Evolutionary conservation across 306 rosid genomes (phyloP).

Genomic region (peach (Prunus persica)): DNA sequence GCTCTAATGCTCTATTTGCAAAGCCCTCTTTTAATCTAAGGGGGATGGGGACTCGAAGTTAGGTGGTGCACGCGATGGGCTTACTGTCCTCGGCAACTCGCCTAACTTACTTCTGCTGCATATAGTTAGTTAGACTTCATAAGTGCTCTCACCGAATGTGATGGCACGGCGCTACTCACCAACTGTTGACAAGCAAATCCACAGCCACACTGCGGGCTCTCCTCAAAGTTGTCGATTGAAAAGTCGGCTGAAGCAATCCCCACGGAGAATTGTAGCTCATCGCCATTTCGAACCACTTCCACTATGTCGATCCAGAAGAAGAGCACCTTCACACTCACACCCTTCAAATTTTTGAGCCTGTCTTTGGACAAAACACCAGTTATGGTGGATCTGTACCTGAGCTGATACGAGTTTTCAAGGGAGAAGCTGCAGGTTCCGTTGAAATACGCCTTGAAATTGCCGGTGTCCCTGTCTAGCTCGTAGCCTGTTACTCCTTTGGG

Average conservation of each 20-base stretch:
- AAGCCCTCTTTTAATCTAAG: too few species aligned
- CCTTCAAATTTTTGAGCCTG: constrained; percentile 41
- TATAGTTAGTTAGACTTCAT: too few species aligned
- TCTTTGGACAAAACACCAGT: constrained; percentile 39
- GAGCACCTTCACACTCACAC: constrained; percentile 52
- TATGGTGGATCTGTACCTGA: constrained; percentile 44
- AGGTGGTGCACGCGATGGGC: too few species aligned
- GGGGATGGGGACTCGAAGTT: too few species aligned
- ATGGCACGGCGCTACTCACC: background rate
- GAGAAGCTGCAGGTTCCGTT: constrained; percentile 33
- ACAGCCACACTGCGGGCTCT: constrained; percentile 64
- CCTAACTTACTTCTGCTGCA: too few species aligned
- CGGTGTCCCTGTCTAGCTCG: constrained; percentile 37
- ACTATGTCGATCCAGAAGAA: constrained; percentile 54
- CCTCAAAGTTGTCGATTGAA: constrained; percentile 33
- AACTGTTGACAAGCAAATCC: constrained; percentile 31
- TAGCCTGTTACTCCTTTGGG: constrained; percentile 55
- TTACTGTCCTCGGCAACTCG: too few species aligned
- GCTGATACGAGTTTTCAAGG: constrained; percentile 31
- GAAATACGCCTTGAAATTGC: constrained; percentile 38
- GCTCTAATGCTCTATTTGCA: too few species aligned
- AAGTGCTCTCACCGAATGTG: background rate
- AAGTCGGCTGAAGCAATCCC: constrained; percentile 49
- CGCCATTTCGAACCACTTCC: constrained; percentile 34
- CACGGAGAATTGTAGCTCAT: constrained; percentile 44